Conservation (phyloP, 1,284 basidiomycete genomes). For the Microbotryum violaceum region DNA sequence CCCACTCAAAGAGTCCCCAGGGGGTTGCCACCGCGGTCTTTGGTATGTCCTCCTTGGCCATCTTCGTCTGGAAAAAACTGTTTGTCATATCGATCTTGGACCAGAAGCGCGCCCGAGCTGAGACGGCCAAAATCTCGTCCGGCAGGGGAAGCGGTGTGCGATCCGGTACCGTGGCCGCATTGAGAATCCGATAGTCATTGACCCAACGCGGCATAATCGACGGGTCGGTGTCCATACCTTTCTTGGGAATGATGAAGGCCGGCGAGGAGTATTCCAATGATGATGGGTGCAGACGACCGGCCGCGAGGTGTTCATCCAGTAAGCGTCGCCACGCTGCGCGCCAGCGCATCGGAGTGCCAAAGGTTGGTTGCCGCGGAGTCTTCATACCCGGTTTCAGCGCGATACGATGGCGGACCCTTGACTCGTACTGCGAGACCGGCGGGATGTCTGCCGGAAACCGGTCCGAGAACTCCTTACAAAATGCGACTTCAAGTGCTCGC, state of each 20-base stretch:
- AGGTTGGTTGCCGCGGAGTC: background rate
- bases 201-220: conserved; percentile 20
- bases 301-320: conserved; percentile 15
- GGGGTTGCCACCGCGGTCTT: conserved; percentile 45
- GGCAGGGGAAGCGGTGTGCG: conserved; percentile 17
- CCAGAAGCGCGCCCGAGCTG: conserved; percentile 35
- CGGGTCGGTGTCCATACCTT: background rate
- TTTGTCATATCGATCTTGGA: conserved; percentile 46
- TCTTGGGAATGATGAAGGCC: no score
- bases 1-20: conserved; percentile 45
- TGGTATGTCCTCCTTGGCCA: conserved; percentile 42
- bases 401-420: no score
- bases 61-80: conserved; percentile 44
- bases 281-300: background rate
- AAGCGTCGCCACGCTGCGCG: conserved; percentile 8
- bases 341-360: conserved; percentile 7
- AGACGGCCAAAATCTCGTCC: conserved; percentile 11
- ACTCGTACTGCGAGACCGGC: no score
- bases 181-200: conserved; percentile 18
- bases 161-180: conserved; percentile 23
- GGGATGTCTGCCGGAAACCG: no score
- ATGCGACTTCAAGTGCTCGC: no score
- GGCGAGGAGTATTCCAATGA: no score
- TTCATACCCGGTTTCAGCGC: no score
- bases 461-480: no score